Evolutionary conservation across 2,329 filamentous ascomycete species (phyloP), one percentile per base, ranked within the genome.

Genomic region (Microsporum audouinii): DNA sequence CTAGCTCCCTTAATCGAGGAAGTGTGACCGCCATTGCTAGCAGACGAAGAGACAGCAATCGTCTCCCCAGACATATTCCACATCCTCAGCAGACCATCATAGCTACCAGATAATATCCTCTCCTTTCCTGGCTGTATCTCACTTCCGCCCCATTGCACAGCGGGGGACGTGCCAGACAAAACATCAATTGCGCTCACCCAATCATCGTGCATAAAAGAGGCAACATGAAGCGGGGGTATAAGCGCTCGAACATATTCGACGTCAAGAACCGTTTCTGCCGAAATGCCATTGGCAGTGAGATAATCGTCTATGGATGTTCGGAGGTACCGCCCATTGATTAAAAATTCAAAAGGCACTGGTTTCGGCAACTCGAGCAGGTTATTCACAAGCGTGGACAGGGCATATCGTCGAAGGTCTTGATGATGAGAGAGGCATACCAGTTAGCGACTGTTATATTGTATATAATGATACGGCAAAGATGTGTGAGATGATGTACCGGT

Each of bases 121-220:
- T 88, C 84, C 65, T 86, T 83, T 27, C 84, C 82, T 41, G 75
- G 75, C 31, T 75, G 73, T 55, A 78, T 68, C 12, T 67, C 67
- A 12, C 81, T 76, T 55, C 73, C 72, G 57, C 77, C 77, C 82
- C 83, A 86, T 60, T 73, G 71, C 23, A 80, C 84, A 2, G 85
- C 83, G 5, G 78, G 75, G 1, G 88, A 88, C 10, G 81, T 84
- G 12, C 75, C 73, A 0, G 90, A 91, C 29, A 95, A 78, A 3
- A 95, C 83, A 72, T 96, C 91, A 31, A 97, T 85, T 31, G 84
- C 83, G 71, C 89, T 89, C 57, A 99, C 88, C 94, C 94, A 99
- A 74, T 97, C 94, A 70, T 99, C 91, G 73, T 99, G 92, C 77
- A 96, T 87, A 72, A 96, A 99, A 71, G 88, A 94, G 10, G 91